Conservation (phyloP, 1,284 basidiomycete species). For the Marasmius tenuissimus region DNA sequence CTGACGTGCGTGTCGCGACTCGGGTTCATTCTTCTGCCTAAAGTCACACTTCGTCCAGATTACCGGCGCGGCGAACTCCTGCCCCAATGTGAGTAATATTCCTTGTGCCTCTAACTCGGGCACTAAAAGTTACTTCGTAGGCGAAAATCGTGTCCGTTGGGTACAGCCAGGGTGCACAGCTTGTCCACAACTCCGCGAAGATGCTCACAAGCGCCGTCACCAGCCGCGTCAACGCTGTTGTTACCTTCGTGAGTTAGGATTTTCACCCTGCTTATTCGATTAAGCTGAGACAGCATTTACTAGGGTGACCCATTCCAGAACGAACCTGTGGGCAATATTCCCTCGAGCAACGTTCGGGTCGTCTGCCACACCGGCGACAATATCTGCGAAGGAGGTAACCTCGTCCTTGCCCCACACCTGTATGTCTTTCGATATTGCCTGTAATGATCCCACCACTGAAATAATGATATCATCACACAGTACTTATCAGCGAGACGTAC, state of each 20-base stretch:
- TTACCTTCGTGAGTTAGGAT: not conserved
- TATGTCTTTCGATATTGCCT: not conserved
- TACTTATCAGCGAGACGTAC: too few relatives aligned
- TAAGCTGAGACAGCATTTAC: not conserved
- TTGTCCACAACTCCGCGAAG: not conserved
- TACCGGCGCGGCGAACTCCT: not conserved
- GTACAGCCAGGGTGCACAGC: not conserved
- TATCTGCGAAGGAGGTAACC: not conserved
- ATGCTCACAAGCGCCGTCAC: not conserved
- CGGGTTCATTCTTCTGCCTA: not conserved
- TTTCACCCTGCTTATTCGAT: not conserved
- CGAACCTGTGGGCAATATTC: not conserved
- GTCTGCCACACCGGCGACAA: not conserved
- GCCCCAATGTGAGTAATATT: not conserved
- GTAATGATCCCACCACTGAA: too few relatives aligned
- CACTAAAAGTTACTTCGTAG: not conserved
- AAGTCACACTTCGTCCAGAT: not conserved
- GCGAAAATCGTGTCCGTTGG: not conserved
- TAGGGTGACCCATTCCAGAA: not conserved
- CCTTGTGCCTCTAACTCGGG: not conserved
- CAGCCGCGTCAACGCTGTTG: not conserved
- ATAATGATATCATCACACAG: too few relatives aligned
- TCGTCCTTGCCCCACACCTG: slow-evolving; percentile 1
- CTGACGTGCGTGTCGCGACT: not conserved
- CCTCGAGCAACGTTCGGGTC: not conserved